Conservation (phyloP, 1,284 basidiomycete species). For the Neolentinus lepideus region DNA sequence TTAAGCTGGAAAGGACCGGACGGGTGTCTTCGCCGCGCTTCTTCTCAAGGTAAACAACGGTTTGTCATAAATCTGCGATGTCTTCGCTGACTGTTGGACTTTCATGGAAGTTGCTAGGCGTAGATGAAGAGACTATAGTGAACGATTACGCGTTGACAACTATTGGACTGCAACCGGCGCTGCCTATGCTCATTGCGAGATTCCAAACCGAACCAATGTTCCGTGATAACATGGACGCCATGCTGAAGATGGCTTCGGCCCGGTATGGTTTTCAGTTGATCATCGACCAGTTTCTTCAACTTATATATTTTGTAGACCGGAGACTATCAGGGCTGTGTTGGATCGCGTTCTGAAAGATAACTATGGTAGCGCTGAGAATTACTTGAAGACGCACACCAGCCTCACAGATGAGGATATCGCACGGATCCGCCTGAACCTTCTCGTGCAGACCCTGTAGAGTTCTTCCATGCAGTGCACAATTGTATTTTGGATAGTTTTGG, state of each 20-base stretch:
- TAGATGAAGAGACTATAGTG: slow-evolving; percentile 53
- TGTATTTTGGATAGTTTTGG: too few species aligned
- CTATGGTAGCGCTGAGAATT: slow-evolving; percentile 60
- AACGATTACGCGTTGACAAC: slow-evolving; percentile 71
- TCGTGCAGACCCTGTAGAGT: neutral
- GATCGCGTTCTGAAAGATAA: slow-evolving; percentile 41
- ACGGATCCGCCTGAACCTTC: slow-evolving; percentile 27
- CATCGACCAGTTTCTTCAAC: slow-evolving; percentile 6
- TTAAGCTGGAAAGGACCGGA: slow-evolving; percentile 68
- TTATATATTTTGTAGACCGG: slow-evolving; percentile 34
- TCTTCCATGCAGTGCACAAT: too few species aligned
- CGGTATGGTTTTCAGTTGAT: slow-evolving; percentile 11
- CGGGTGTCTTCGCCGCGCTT: slow-evolving; percentile 69
- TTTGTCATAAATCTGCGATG: neutral
- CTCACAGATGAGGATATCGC: slow-evolving; percentile 55
- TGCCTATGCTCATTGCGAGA: slow-evolving; percentile 59
- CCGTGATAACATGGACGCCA: slow-evolving; percentile 60
- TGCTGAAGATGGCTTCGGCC: slow-evolving; percentile 74
- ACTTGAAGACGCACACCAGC: slow-evolving; percentile 44
- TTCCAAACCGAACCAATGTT: slow-evolving; percentile 64
- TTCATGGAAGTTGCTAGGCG: slow-evolving; percentile 43
- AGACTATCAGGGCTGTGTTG: slow-evolving; percentile 67
- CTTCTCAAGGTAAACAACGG: slow-evolving; percentile 40
- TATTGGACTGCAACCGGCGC: slow-evolving; percentile 67
- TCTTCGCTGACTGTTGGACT: neutral